Evolutionary conservation across 2,329 filamentous ascomycete genomes (phyloP).

Genomic region (Phoma herbarum): DNA sequence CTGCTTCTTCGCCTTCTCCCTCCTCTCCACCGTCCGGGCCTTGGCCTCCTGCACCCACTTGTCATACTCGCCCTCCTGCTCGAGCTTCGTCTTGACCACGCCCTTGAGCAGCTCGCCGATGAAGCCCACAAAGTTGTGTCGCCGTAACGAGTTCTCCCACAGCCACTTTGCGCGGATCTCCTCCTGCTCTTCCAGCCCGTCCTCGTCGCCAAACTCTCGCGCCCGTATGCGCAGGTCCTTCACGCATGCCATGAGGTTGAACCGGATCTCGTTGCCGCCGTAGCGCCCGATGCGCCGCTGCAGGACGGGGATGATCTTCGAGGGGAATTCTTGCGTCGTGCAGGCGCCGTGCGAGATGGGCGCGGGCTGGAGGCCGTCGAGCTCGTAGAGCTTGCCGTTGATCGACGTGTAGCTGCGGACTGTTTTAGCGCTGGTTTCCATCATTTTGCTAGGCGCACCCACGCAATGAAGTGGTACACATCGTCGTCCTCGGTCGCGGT

Average conservation of each 20-base stretch:
- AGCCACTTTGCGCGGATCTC: conserved; percentile 85
- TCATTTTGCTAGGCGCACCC: conserved; percentile 15
- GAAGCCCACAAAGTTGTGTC: conserved; percentile 97
- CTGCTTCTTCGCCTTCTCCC: conserved; percentile 56
- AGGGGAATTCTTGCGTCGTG: conserved; percentile 73
- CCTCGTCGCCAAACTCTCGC: conserved; percentile 80
- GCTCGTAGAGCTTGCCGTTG: conserved; percentile 83
- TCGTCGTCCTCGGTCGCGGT: conserved; percentile 79
- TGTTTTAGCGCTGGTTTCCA: not conserved
- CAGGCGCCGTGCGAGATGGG: conserved; percentile 89
- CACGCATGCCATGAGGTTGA: conserved; percentile 94
- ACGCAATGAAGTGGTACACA: conserved; percentile 94
- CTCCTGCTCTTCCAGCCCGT: conserved; percentile 80
- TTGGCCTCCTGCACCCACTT: conserved; percentile 76
- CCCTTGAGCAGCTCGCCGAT: conserved; percentile 89
- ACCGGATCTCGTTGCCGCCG: conserved; percentile 86
- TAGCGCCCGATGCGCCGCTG: conserved; percentile 85
- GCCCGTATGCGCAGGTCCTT: conserved; percentile 81
- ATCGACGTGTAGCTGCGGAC: conserved; percentile 74
- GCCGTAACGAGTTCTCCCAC: conserved; percentile 91
- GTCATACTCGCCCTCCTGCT: conserved; percentile 72
- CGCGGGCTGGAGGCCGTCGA: conserved; percentile 91
- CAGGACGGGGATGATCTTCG: conserved; percentile 85
- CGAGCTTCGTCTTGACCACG: conserved; percentile 78
- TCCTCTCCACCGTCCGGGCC: conserved; percentile 62